Evolutionary conservation across 2,329 filamentous ascomycete species (phyloP).

Genomic region (Lithohypha guttulata): DNA sequence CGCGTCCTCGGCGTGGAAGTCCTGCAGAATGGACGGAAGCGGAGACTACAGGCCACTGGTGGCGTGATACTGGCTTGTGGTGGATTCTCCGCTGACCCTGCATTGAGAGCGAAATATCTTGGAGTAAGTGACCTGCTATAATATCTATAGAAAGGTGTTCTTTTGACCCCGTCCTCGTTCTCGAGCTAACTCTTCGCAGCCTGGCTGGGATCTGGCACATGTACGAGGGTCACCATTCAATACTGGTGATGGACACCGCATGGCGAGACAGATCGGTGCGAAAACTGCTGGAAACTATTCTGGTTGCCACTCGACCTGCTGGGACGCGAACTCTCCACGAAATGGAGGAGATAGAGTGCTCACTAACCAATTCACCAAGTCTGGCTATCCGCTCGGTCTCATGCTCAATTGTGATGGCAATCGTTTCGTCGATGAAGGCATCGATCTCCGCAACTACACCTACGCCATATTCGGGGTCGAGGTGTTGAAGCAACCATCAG

Average conservation of each 20-base stretch:
- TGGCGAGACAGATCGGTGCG: conserved; percentile 40
- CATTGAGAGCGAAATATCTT: conserved; percentile 44
- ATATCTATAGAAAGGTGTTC: conserved; percentile 8
- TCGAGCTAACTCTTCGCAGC: conserved; percentile 40
- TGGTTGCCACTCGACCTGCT: conserved; percentile 54
- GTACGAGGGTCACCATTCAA: conserved; percentile 57
- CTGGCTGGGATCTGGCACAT: conserved; percentile 51
- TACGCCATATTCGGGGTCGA: conserved; percentile 56
- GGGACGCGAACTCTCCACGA: conserved; percentile 52
- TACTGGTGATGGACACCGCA: conserved; percentile 46
- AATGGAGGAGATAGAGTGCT: conserved; percentile 46
- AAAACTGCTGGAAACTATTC: conserved; percentile 49
- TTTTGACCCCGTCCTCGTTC: not conserved
- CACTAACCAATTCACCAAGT: conserved; percentile 59
- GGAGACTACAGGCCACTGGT: conserved; percentile 26
- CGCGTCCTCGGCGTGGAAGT: conserved; percentile 13
- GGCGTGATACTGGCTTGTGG: conserved; percentile 48
- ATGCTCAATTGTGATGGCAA: conserved; percentile 51
- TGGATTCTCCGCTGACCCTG: conserved; percentile 53
- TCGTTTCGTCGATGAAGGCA: conserved; percentile 56
- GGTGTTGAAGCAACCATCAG: conserved; percentile 49
- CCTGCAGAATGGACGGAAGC: conserved; percentile 15
- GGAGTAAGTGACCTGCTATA: conserved; percentile 28
- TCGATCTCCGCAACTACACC: conserved; percentile 56
- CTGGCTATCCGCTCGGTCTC: conserved; percentile 55